Evolutionary conservation across 805 yeast species (phyloP), one percentile per base, ranked within the genome.

Genomic region (Barnettozyma populi): DNA sequence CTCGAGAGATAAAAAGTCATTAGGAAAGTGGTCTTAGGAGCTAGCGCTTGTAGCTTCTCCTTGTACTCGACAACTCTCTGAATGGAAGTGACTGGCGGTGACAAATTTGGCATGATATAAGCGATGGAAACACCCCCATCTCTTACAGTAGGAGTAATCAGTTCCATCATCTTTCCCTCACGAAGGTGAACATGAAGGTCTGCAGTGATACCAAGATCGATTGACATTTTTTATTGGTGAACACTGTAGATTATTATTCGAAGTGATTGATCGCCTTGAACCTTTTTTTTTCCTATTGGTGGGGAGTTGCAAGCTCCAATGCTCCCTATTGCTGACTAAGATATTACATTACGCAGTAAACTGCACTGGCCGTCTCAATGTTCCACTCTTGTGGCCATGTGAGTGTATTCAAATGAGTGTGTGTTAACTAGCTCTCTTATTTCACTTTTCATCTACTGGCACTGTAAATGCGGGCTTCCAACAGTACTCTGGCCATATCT

Each of bases 111-210:
- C 99, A 94, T 94, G 51, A 94, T 79, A 62, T 89, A 94, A 2
- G 95, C 96, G 42, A 90, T 82, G 5, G 96, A 84, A 13, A 86
- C 74, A 53, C 99, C 99, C 42, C 99, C 99, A 51, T 82, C 79
- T 57, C 82, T 78, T 16, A 94, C 86, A 0, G 96, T 85, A 7
- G 99, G 99, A 0, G 97, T 78, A 36, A 90, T 87, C 34, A 88
- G 76, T 57, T 86, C 84, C 85, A 90, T 89, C 97, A 94, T 90
- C 7, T 75, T 73, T 1, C 96, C 97, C 51, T 92, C 96, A 61
- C 99, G 86, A 34, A 94, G 78, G 64, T 94, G 99, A 43, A 94
- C 98, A 62, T 94, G 99, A 78, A 89, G 82, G 66, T 94, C 99
- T 16, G 92, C 94, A 2, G 95, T 78, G 41, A 77, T 64, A 6